These are phyloP conservation scores for Vinca minor DNA, from an alignment of 257 asterid genomes.

Conservation along the genomic window DNA sequence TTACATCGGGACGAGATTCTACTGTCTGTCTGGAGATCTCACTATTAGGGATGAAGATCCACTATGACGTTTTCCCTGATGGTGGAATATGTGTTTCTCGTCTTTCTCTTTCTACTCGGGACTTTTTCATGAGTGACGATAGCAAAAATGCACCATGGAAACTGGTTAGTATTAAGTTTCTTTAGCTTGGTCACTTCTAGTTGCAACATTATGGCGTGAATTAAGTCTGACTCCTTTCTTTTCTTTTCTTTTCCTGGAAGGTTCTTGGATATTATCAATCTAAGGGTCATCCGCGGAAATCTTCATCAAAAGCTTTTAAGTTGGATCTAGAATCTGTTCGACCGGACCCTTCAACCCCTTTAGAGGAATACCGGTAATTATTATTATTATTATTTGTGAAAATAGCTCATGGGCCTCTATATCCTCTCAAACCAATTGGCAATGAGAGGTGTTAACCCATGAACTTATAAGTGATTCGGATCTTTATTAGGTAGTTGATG, in stretches of 20 bases:
- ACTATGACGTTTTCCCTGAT: constrained; percentile 60
- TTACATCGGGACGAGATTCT: constrained; percentile 47
- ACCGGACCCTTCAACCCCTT: constrained; percentile 76
- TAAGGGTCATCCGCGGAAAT: constrained; percentile 62
- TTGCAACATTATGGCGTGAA: neutral
- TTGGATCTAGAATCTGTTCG: constrained; percentile 70
- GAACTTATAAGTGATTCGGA: no score
- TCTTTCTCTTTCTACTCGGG: constrained; percentile 53
- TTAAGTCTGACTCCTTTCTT: constrained; percentile 6
- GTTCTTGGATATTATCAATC: constrained; percentile 77
- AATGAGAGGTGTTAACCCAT: no score
- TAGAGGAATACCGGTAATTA: constrained; percentile 82
- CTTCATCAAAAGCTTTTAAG: constrained; percentile 71
- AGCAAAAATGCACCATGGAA: constrained; percentile 95
- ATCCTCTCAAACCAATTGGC: no score
- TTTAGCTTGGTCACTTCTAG: neutral
- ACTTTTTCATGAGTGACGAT: constrained; percentile 54
- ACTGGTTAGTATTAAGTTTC: constrained; percentile 42
- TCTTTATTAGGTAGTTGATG: no score
- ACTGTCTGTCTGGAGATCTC: constrained; percentile 56
- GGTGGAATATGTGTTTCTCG: constrained; percentile 63
- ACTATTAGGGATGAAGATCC: constrained; percentile 55
- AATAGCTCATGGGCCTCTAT: no score
- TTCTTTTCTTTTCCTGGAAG: constrained; percentile 25
- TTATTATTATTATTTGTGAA: constrained; percentile 5